These are phyloP conservation scores for Phtheirospermum japonicum DNA, from an alignment of 257 asterid genomes.

Conservation along the genomic window DNA sequence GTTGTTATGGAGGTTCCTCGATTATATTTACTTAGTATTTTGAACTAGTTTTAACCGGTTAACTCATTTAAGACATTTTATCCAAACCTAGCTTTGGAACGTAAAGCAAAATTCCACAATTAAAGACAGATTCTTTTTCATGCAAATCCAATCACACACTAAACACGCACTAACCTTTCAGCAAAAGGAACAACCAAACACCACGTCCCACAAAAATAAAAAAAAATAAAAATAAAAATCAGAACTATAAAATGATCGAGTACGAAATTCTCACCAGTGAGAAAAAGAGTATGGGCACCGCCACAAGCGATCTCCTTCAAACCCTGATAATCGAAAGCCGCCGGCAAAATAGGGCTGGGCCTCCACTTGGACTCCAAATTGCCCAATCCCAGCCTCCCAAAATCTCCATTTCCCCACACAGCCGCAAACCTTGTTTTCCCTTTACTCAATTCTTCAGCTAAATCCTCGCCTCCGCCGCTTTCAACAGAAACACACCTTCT, in stretches of 20 bases:
- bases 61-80: background rate
- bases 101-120: background rate
- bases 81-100: background rate
- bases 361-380: slow-evolving; percentile 75
- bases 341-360: slow-evolving; percentile 53
- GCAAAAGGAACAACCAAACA: background rate
- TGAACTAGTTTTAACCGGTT: background rate
- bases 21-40: background rate
- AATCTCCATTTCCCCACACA: slow-evolving; percentile 97
- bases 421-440: slow-evolving; percentile 63
- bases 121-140: slow-evolving; percentile 3
- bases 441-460: slow-evolving; percentile 32
- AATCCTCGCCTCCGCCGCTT: slow-evolving; percentile 27
- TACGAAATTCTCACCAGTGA: slow-evolving; percentile 51
- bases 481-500: slow-evolving; percentile 38
- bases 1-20: background rate
- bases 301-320: slow-evolving; percentile 82
- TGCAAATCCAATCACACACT: slow-evolving; percentile 2
- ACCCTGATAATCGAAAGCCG: slow-evolving; percentile 62
- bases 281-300: slow-evolving; percentile 95
- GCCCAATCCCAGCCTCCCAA: slow-evolving; percentile 90
- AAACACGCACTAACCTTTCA: slow-evolving; percentile 2
- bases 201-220: background rate
- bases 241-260: slow-evolving; percentile 1
- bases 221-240: background rate